phyloP scores from a whole-genome alignment of 768 basidiomycete genomes.

The Boletus sp. region DNA sequence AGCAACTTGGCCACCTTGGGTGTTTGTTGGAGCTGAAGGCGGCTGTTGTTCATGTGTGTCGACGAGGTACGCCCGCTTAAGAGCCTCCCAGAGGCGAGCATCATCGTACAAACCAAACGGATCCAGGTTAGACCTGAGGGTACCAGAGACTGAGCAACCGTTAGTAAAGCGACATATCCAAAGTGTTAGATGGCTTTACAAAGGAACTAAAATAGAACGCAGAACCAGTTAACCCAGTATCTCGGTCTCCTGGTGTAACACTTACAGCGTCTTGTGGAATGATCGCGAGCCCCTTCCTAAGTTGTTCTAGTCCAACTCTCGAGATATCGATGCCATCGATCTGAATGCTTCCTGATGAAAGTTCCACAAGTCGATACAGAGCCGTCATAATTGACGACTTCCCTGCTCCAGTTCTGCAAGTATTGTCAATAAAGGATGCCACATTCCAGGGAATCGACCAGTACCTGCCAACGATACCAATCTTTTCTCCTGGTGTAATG shows the following conservation, averaged over 20 bases:
- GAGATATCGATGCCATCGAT: constrained; percentile 88
- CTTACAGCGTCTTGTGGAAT: constrained; percentile 71
- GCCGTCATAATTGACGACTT: constrained; percentile 91
- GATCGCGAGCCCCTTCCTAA: constrained; percentile 68
- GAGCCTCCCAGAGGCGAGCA: constrained; percentile 80
- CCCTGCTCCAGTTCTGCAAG: constrained; percentile 73
- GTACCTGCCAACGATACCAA: constrained; percentile 81
- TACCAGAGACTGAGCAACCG: constrained; percentile 59
- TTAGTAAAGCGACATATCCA: constrained; percentile 12
- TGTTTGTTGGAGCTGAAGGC: constrained; percentile 31
- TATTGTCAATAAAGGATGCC: not conserved
- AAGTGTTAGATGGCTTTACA: not conserved
- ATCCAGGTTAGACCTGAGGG: constrained; percentile 83
- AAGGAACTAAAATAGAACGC: constrained; percentile 31
- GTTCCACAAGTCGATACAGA: constrained; percentile 82
- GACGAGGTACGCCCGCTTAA: constrained; percentile 81
- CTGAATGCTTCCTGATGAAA: constrained; percentile 66
- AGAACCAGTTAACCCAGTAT: not conserved
- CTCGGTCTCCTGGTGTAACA: not conserved
- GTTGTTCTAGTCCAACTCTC: constrained; percentile 70
- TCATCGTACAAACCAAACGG: constrained; percentile 85
- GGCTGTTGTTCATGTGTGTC: constrained; percentile 40
- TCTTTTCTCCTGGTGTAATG: constrained; percentile 78
- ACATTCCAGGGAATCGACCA: constrained; percentile 2
- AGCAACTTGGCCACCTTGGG: constrained; percentile 38